phyloP scores from a whole-genome alignment of 805 yeast species.

The Wickerhamomyces kurtzmanii region DNA sequence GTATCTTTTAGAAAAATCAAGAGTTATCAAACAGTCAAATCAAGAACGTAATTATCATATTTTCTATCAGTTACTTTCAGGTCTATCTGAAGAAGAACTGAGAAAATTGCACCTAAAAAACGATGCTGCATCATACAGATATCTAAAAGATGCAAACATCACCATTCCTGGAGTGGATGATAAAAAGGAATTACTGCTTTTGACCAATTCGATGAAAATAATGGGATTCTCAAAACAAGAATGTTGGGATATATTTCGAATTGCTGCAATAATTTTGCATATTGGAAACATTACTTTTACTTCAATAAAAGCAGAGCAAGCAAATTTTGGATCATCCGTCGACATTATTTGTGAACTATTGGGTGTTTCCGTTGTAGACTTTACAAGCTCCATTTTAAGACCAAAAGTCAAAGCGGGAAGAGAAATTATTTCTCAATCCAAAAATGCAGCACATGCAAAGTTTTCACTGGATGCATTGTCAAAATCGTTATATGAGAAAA shows the following conservation, averaged over 20 bases:
- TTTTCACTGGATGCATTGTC: conserved; percentile 81
- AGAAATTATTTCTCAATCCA: conserved; percentile 74
- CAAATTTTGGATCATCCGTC: conserved; percentile 45
- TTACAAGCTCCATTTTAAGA: conserved; percentile 50
- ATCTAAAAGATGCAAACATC: conserved; percentile 44
- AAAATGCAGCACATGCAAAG: conserved; percentile 71
- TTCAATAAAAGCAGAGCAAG: conserved; percentile 67
- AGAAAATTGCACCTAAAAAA: conserved; percentile 32
- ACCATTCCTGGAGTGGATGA: conserved; percentile 74
- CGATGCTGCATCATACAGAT: conserved; percentile 33
- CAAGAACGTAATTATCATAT: conserved; percentile 89
- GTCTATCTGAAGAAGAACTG: conserved; percentile 44
- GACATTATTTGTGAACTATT: conserved; percentile 47
- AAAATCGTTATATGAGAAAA: conserved; percentile 74
- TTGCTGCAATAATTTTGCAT: conserved; percentile 70
- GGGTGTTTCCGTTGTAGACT: conserved; percentile 47
- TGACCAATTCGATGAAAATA: conserved; percentile 57
- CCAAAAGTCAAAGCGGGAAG: conserved; percentile 90
- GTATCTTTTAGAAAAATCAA: conserved; percentile 87
- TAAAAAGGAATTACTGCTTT: conserved; percentile 48
- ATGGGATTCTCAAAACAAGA: conserved; percentile 61
- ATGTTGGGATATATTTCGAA: conserved; percentile 45
- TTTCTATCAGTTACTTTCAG: conserved; percentile 78
- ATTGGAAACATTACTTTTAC: conserved; percentile 78
- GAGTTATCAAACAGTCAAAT: conserved; percentile 70